These are phyloP conservation scores for Heracleum sosnowskyi DNA, from an alignment of 129 eudicot genomes.

Conservation along the genomic window DNA sequence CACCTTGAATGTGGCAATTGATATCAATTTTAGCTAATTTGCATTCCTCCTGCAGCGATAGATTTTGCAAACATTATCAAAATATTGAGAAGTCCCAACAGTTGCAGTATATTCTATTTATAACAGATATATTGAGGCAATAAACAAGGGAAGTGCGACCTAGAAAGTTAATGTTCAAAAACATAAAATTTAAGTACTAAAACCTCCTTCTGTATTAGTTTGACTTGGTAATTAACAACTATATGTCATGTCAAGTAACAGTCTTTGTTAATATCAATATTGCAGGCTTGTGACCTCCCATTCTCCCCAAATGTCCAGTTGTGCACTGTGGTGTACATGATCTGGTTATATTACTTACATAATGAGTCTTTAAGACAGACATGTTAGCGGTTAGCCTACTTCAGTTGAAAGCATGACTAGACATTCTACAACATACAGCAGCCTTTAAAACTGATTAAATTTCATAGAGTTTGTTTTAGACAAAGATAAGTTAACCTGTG, in stretches of 20 bases:
- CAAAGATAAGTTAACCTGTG: no score
- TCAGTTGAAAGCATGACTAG: neutral
- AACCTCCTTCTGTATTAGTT: neutral
- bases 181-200: neutral
- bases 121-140: neutral
- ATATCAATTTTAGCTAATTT: conserved; percentile 80
- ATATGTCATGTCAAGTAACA: neutral
- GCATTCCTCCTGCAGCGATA: conserved; percentile 62
- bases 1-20: conserved; percentile 82
- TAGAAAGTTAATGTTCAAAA: neutral
- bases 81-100: neutral
- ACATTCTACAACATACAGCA: neutral
- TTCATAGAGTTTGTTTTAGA: no score
- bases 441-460: no score
- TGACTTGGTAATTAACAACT: neutral
- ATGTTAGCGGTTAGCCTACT: neutral
- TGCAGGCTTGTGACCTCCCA: neutral
- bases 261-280: neutral
- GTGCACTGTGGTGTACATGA: neutral
- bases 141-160: neutral
- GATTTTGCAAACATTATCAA: neutral
- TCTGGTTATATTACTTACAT: neutral
- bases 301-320: neutral
- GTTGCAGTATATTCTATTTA: neutral
- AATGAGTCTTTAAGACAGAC: neutral